These are phyloP conservation scores for Calonectria honghensis DNA, from an alignment of 2,329 filamentous ascomycete species.

Conservation along the genomic window DNA sequence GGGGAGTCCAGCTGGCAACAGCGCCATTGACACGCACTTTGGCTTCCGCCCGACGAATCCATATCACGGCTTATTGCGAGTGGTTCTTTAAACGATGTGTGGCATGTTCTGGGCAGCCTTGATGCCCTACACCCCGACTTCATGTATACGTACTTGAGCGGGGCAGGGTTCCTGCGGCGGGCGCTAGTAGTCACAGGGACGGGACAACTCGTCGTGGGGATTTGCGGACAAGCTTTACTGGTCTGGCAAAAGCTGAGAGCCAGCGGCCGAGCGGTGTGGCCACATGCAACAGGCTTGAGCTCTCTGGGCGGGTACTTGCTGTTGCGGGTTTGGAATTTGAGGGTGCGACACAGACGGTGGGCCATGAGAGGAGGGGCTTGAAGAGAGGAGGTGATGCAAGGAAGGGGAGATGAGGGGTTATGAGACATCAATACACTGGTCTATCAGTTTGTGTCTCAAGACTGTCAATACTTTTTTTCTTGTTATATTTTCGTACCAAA, in stretches of 20 bases:
- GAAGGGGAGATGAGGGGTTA: not conserved
- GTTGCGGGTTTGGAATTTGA: slow-evolving; percentile 28
- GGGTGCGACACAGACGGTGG: slow-evolving; percentile 18
- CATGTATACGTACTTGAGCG: slow-evolving; percentile 59
- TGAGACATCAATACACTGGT: not conserved
- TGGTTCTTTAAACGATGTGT: slow-evolving; percentile 50
- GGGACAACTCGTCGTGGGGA: slow-evolving; percentile 39
- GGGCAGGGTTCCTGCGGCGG: slow-evolving; percentile 38
- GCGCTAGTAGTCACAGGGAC: slow-evolving; percentile 38
- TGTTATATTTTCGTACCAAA: slow-evolving; percentile 3
- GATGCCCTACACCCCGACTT: slow-evolving; percentile 56
- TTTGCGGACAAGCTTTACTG: slow-evolving; percentile 37
- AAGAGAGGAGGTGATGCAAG: not conserved
- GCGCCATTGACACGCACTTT: slow-evolving; percentile 54
- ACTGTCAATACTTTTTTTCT: not conserved
- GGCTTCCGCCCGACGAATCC: slow-evolving; percentile 57
- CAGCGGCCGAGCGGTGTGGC: slow-evolving; percentile 22
- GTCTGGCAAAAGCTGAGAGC: slow-evolving; percentile 21
- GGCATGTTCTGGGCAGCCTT: slow-evolving; percentile 54
- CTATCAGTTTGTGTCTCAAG: slow-evolving; percentile 6
- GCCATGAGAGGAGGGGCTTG: not conserved
- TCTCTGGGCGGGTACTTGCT: slow-evolving; percentile 22
- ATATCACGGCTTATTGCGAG: slow-evolving; percentile 55
- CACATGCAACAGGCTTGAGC: slow-evolving; percentile 25
- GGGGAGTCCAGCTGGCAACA: slow-evolving; percentile 55